Percentiles rank a stretch among this genome's conserved stretches.
phyloP scores from a whole-genome alignment of 2,329 filamentous ascomycete genomes.

The Arthroderma sp. region DNA sequence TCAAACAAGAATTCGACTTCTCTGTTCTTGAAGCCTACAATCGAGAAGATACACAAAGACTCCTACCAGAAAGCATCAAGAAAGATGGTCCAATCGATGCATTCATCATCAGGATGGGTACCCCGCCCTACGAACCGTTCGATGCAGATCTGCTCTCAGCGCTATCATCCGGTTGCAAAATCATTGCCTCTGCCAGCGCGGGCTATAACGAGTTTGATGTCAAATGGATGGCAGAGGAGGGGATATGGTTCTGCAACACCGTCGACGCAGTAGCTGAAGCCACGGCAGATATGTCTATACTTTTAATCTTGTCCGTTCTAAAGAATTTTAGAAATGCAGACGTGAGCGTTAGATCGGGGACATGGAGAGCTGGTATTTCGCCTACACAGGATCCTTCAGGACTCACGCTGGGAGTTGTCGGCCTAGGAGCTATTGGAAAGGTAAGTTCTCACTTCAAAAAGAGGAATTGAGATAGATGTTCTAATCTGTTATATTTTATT shows the following conservation, averaged over 20 bases:
- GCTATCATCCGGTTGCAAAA: slow-evolving; percentile 31
- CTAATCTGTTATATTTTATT: not conserved
- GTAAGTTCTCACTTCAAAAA: slow-evolving; percentile 11
- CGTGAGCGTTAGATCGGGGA: slow-evolving; percentile 22
- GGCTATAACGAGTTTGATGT: slow-evolving; percentile 38
- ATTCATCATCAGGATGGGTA: slow-evolving; percentile 38
- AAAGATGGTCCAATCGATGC: slow-evolving; percentile 32
- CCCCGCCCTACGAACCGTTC: slow-evolving; percentile 37
- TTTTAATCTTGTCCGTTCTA: slow-evolving; percentile 34
- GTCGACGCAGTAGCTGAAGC: slow-evolving; percentile 41
- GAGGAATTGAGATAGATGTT: not conserved
- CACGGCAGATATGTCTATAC: slow-evolving; percentile 39
- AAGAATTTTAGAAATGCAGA: slow-evolving; percentile 34
- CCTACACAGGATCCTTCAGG: slow-evolving; percentile 32
- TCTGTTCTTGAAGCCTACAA: slow-evolving; percentile 27
- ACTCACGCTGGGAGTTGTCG: slow-evolving; percentile 35
- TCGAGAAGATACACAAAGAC: slow-evolving; percentile 23
- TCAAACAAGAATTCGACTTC: slow-evolving; percentile 27
- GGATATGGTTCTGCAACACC: slow-evolving; percentile 42
- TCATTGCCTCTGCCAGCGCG: slow-evolving; percentile 35
- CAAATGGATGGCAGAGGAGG: slow-evolving; percentile 27
- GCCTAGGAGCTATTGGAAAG: slow-evolving; percentile 37
- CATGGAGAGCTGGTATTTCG: slow-evolving; percentile 25
- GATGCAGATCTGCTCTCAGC: slow-evolving; percentile 30
- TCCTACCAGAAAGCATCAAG: slow-evolving; percentile 25